Evolutionary conservation across 306 rosid genomes (phyloP).

Genomic region (Gynostemma pentaphyllum): DNA sequence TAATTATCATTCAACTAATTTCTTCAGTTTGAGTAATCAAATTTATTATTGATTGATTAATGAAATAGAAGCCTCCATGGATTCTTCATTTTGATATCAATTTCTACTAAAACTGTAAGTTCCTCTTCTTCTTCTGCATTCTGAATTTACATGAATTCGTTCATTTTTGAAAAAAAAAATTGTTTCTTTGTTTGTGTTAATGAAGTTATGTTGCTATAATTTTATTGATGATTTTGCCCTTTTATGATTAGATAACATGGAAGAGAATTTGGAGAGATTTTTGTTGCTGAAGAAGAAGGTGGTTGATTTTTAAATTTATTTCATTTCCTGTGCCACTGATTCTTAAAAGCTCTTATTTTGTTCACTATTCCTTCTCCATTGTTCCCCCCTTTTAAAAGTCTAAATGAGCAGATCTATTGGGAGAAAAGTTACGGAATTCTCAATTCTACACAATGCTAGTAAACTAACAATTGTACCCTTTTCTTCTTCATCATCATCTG

Average conservation of each 20-base stretch:
- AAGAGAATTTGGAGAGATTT: background rate
- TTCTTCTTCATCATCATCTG: conserved; percentile 35
- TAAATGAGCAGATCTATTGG: conserved; percentile 62
- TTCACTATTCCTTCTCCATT: background rate
- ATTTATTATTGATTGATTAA: no score
- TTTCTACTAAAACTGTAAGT: no score
- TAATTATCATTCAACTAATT: no score
- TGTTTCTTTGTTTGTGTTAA: no score
- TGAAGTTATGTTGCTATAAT: no score
- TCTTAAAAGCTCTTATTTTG: background rate
- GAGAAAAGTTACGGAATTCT: conserved; percentile 27
- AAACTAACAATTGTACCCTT: conserved; percentile 39
- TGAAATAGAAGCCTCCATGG: no score
- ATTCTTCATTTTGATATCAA: no score
- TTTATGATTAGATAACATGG: background rate
- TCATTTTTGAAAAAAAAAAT: no score
- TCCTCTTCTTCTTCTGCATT: no score
- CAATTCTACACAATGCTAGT: conserved; percentile 28
- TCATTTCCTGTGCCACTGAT: background rate
- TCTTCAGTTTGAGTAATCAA: no score
- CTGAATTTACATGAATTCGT: no score
- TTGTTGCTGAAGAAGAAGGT: background rate
- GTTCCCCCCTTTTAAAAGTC: no score
- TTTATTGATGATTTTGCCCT: background rate
- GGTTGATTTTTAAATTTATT: background rate